phyloP scores from a whole-genome alignment of 352 stramenopile species.

The Pythium guiyangense region DNA sequence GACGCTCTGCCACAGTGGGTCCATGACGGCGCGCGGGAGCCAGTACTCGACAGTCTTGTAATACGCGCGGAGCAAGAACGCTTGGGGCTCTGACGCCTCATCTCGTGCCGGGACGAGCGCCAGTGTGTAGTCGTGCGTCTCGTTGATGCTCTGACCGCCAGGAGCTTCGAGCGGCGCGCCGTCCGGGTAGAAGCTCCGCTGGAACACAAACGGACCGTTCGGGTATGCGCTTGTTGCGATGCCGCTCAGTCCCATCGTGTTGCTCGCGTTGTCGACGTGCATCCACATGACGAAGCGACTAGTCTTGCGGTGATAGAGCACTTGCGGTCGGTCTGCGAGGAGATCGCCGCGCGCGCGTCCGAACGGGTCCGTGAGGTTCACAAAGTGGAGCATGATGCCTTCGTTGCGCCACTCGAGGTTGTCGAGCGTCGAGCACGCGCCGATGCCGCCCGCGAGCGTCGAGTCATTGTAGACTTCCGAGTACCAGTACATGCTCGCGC shows the following conservation, averaged over 20 bases:
- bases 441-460: constrained; percentile 69
- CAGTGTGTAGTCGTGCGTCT: constrained; percentile 94
- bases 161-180: constrained; percentile 63
- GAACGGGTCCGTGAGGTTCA: constrained; percentile 91
- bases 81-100: constrained; percentile 20
- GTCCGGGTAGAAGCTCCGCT: constrained; percentile 91
- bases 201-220: constrained; percentile 91
- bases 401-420: constrained; percentile 92
- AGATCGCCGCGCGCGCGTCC: constrained; percentile 30
- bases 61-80: constrained; percentile 93
- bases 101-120: constrained; percentile 28
- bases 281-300: constrained; percentile 96
- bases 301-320: constrained; percentile 87
- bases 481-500: constrained; percentile 65
- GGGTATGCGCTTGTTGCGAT: constrained; percentile 87
- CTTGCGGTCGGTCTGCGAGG: constrained; percentile 85
- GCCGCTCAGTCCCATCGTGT: constrained; percentile 86
- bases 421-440: constrained; percentile 91
- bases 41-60: constrained; percentile 95
- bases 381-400: constrained; percentile 93
- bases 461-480: constrained; percentile 51
- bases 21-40: constrained; percentile 93
- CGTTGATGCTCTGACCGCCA: constrained; percentile 81
- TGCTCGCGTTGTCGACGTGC: constrained; percentile 87
- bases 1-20: constrained; percentile 96